Evolutionary conservation across 116 monocot genomes (phyloP).

Genomic region (Iris pallida): DNA sequence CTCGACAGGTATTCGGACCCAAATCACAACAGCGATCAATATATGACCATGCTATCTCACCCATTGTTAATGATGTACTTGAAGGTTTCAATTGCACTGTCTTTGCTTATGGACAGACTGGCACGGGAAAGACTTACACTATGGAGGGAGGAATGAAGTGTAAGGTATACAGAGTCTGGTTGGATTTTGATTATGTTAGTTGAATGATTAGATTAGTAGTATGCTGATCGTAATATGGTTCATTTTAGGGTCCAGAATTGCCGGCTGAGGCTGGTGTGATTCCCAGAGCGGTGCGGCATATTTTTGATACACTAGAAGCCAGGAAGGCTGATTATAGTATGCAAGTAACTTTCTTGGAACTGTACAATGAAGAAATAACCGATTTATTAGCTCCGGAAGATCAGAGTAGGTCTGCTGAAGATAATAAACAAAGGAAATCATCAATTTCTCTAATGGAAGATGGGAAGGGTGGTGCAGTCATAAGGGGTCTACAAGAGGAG

Average conservation of each 20-base stretch:
- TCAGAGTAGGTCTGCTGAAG: slow-evolving; percentile 33
- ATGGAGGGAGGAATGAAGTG: slow-evolving; percentile 71
- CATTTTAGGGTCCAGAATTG: slow-evolving; percentile 40
- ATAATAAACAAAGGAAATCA: slow-evolving; percentile 54
- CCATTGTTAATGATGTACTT: slow-evolving; percentile 59
- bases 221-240: neutral
- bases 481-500: slow-evolving; percentile 81
- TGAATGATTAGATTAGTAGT: neutral
- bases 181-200: neutral
- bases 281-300: slow-evolving; percentile 73
- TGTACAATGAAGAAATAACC: slow-evolving; percentile 90
- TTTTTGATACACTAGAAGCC: slow-evolving; percentile 69
- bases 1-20: slow-evolving; percentile 72
- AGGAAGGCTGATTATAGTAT: slow-evolving; percentile 64
- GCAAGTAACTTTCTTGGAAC: slow-evolving; percentile 79
- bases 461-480: slow-evolving; percentile 78
- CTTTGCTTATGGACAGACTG: slow-evolving; percentile 86
- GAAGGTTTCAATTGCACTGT: slow-evolving; percentile 90
- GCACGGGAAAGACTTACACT: slow-evolving; percentile 81
- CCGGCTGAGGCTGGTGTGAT: slow-evolving; percentile 69
- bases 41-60: slow-evolving; percentile 59
- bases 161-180: slow-evolving; percentile 31
- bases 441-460: slow-evolving; percentile 84
- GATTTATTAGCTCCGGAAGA: slow-evolving; percentile 72
- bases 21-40: slow-evolving; percentile 59